Evolutionary conservation across 2,329 filamentous ascomycete species (phyloP).

Genomic region (Cladosporium oxysporum): DNA sequence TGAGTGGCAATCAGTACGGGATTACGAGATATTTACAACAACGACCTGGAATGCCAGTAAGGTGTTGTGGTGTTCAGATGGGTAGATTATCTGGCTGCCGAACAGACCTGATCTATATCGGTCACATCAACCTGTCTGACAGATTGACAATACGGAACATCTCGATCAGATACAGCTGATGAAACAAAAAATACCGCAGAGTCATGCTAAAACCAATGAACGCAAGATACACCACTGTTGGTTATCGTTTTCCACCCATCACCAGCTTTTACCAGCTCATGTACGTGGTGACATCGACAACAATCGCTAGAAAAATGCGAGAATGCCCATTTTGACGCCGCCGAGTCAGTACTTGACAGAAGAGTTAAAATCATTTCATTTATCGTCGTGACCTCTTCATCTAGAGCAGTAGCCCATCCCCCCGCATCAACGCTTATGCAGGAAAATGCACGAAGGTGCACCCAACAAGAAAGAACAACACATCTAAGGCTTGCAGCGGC

Average conservation of each 20-base stretch:
- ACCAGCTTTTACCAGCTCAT: not conserved
- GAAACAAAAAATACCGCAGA: not conserved
- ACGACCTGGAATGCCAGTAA: not conserved
- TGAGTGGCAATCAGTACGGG: not conserved
- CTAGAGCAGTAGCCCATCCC: not conserved
- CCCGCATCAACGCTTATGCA: not conserved
- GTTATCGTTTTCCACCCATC: not conserved
- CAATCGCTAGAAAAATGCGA: not conserved
- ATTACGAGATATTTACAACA: not conserved
- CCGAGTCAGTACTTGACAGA: not conserved
- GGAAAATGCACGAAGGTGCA: not conserved
- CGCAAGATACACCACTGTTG: not conserved
- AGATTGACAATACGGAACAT: not conserved
- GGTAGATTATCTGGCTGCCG: not conserved
- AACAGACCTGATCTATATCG: not conserved
- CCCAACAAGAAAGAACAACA: not conserved
- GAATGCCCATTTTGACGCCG: not conserved
- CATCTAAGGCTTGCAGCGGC: constrained; percentile 70
- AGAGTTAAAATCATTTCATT: constrained; percentile 8
- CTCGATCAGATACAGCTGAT: not conserved
- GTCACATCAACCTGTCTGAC: not conserved
- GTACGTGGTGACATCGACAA: not conserved
- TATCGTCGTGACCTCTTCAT: not conserved
- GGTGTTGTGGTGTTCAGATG: not conserved
- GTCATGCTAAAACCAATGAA: not conserved